Evolutionary conservation across 306 rosid species (phyloP), one percentile per base, ranked within the genome.

Genomic region (Prunus campanulata): DNA sequence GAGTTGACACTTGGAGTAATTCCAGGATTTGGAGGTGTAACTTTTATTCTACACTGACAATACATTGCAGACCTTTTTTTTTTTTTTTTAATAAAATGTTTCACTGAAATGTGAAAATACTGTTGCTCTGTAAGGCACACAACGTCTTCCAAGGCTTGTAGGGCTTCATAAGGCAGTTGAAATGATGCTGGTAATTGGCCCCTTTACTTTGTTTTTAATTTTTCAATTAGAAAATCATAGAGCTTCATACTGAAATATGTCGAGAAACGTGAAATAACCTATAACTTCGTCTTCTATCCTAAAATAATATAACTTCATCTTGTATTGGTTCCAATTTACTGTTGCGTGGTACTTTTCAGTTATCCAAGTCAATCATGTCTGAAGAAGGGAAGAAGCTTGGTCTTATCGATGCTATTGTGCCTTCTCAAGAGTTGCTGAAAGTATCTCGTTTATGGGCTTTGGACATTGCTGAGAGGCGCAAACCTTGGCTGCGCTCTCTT

Each of bases 371-470:
- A 72, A 91, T 96, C 77, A n/a, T 62, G 54, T 89, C 99, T 4
- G 98, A 96, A 81, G 98, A 96, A 91, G 99, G 98, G 81, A 80
- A 83, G 87, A 89, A 91, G 88, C 85, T 96, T 30, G 99, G 98
- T 71, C 97, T 96, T 59, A 75, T 91, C 22, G 97, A 96, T 81
- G 93, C 90, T 48, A 78, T 96, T 79, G 97, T 88, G 74, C 74
- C 96, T 80, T 75, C 93, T 46, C 83, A 83, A 77, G 99, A 91
- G 87, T 86, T 96, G 88, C 82, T 96, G 72, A 84, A 86, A 81
- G 93, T 79, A 74, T 90, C 99, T 83, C 81, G 87, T 52, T 47
- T 57, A 22, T 96, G 97, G 99, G 98, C 99, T 65, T 75, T 89
- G 78, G 96, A 86, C 50, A 91, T 96, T 87, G 97, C 85, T 30